Evolutionary conservation across 768 basidiomycete genomes (phyloP).

Genomic region (Auricularia cornea): DNA sequence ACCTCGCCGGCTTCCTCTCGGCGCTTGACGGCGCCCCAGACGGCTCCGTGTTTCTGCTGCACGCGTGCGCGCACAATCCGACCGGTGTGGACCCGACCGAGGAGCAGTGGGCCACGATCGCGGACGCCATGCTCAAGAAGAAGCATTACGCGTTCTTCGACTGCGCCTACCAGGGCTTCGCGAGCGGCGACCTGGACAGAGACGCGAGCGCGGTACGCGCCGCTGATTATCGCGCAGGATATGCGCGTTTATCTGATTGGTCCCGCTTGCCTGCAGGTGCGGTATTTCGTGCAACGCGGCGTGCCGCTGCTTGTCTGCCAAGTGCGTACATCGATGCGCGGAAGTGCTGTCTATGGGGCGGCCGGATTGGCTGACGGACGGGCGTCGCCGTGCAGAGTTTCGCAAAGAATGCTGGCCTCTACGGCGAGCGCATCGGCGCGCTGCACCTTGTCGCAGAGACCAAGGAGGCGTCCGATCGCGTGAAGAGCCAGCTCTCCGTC

Average conservation of each 20-base stretch:
- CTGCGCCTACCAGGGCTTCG: constrained; percentile 96
- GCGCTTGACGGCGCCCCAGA: constrained; percentile 55
- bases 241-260: neutral
- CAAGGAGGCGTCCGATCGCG: constrained; percentile 57
- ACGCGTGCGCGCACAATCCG: constrained; percentile 95
- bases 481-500: constrained; percentile 86
- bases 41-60: constrained; percentile 81
- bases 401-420: constrained; percentile 94
- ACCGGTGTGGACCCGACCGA: constrained; percentile 90
- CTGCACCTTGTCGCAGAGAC: constrained; percentile 68
- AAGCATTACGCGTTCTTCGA: constrained; percentile 90
- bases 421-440: constrained; percentile 92
- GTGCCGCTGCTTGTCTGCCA: constrained; percentile 83
- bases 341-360: neutral
- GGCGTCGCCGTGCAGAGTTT: constrained; percentile 58
- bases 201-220: constrained; percentile 79
- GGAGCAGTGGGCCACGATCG: constrained; percentile 79
- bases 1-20: constrained; percentile 59
- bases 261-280: constrained; percentile 11
- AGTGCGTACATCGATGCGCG: constrained; percentile 39
- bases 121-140: constrained; percentile 59
- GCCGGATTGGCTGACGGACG: neutral
- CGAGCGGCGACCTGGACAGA: constrained; percentile 81
- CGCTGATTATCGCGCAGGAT: neutral
- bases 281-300: constrained; percentile 69